Evolutionary conservation across 257 asterid genomes (phyloP).

Genomic region (Orobanche coerulescens): DNA sequence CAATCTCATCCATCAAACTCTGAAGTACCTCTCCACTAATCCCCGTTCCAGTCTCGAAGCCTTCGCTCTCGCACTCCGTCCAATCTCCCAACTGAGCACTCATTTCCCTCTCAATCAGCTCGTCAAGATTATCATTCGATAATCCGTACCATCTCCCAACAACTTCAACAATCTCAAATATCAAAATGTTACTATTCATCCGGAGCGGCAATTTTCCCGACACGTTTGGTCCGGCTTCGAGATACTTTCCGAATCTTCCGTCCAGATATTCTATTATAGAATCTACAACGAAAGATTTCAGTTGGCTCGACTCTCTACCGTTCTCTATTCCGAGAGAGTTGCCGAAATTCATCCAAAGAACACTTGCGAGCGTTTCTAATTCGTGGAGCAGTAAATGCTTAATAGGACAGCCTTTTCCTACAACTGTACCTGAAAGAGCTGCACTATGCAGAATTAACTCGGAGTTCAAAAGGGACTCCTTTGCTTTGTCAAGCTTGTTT

Average conservation of each 20-base stretch:
- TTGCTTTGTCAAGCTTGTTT: constrained; percentile 44
- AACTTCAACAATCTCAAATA: constrained; percentile 48
- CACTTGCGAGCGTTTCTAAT: constrained; percentile 58
- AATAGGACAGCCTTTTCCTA: constrained; percentile 40
- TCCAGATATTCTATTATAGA: constrained; percentile 59
- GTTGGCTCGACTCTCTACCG: constrained; percentile 35
- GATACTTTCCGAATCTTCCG: constrained; percentile 34
- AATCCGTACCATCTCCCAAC: constrained; percentile 58
- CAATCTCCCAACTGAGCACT: constrained; percentile 50
- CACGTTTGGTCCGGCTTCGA: constrained; percentile 17
- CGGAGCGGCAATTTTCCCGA: constrained; percentile 43
- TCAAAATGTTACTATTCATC: constrained; percentile 40
- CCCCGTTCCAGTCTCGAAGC: constrained; percentile 50
- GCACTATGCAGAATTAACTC: constrained; percentile 49
- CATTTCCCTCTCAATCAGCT: constrained; percentile 68
- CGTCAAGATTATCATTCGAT: constrained; percentile 39
- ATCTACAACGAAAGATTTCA: constrained; percentile 50
- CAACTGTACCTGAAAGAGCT: constrained; percentile 22
- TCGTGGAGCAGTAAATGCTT: constrained; percentile 53
- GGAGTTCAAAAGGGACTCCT: constrained; percentile 53
- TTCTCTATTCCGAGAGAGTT: constrained; percentile 39
- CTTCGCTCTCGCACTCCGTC: constrained; percentile 55
- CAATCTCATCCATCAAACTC: constrained; percentile 62
- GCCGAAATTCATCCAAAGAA: constrained; percentile 60
- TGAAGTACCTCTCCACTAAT: constrained; percentile 47